A percentile compares a stretch with the other conserved stretches of the same genome.
Conservation (phyloP, 2,329 filamentous ascomycete genomes). For the Penicillium griseofulvum region DNA sequence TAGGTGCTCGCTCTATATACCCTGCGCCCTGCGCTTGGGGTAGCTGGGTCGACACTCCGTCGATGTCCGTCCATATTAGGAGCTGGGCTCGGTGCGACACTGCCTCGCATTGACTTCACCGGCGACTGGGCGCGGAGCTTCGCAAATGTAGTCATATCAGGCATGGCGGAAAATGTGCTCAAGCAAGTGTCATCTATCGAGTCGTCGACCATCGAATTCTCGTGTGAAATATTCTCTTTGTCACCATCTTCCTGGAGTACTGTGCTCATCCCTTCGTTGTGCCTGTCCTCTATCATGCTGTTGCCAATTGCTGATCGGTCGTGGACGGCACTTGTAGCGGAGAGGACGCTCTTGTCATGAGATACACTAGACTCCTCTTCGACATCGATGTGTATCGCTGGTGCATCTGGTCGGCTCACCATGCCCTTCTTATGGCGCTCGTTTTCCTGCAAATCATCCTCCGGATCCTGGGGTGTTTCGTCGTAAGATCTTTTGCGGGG, state of each 20-base stretch:
- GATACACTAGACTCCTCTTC: conserved; percentile 28
- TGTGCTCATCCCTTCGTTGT: conserved; percentile 45
- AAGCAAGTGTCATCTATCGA: conserved; percentile 54
- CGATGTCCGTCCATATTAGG: conserved; percentile 14
- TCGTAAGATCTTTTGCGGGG: conserved; percentile 27
- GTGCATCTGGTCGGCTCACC: conserved; percentile 19
- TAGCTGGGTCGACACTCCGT: conserved; percentile 30
- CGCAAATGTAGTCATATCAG: conserved; percentile 80
- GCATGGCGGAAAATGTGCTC: conserved; percentile 85
- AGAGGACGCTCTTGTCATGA: conserved; percentile 19
- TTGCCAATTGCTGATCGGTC: conserved; percentile 28
- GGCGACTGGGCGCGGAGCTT: conserved; percentile 65
- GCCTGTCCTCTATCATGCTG: conserved; percentile 39
- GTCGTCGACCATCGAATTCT: conserved; percentile 31
- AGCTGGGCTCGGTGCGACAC: conserved; percentile 45
- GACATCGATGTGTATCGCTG: conserved; percentile 27
- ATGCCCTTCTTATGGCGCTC: conserved; percentile 31
- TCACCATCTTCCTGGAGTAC: conserved; percentile 32
- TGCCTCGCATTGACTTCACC: conserved; percentile 44
- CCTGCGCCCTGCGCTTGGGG: conserved; percentile 51
- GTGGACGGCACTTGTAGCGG: conserved; percentile 10
- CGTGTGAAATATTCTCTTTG: conserved; percentile 26
- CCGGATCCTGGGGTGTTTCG: conserved; percentile 21
- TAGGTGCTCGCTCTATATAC: conserved; percentile 26
- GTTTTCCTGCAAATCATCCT: conserved; percentile 12